Percentiles rank a stretch among this genome's conserved stretches.
Evolutionary conservation across 139 green algal species (phyloP).

Genomic region (Raphidocelis subcapitata): DNA sequence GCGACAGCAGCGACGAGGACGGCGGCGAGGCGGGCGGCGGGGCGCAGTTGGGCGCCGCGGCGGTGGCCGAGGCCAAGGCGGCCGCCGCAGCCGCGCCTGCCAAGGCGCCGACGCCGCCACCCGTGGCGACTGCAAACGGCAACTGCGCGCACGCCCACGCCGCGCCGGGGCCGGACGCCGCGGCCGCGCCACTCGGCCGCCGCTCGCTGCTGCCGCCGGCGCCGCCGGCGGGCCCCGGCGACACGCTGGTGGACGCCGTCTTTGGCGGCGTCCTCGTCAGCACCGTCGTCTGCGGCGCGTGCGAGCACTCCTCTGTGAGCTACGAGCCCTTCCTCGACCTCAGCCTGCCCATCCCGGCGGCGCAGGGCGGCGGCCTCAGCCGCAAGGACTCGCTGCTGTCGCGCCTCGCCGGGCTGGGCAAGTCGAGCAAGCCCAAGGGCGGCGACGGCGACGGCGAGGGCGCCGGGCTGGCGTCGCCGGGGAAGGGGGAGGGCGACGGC

Average conservation of each 20-base stretch:
- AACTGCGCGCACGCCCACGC: no score
- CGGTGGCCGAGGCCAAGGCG: no score
- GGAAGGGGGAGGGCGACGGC: constrained; percentile 8
- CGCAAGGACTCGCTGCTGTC: constrained; percentile 26
- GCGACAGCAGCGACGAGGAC: neutral
- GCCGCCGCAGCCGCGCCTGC: no score
- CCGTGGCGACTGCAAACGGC: no score
- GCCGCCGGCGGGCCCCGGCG: constrained; percentile 5
- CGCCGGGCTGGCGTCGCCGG: neutral
- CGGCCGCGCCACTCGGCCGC: constrained; percentile 6
- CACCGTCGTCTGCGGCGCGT: constrained; percentile 40
- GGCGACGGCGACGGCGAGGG: constrained; percentile 22
- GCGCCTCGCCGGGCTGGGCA: constrained; percentile 5
- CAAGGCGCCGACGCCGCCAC: no score
- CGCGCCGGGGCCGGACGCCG: no score
- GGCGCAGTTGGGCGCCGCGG: no score
- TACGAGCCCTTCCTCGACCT: constrained; percentile 55
- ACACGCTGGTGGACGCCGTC: constrained; percentile 24
- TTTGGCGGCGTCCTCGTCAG: constrained; percentile 59
- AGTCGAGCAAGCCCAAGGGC: constrained; percentile 26
- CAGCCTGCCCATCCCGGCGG: constrained; percentile 58
- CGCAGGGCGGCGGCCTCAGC: no score
- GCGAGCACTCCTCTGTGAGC: constrained; percentile 29
- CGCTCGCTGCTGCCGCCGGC: constrained; percentile 27
- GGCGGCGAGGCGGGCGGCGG: neutral